Conservation (phyloP, 768 basidiomycete genomes). For the Agaricus subrufescens region DNA sequence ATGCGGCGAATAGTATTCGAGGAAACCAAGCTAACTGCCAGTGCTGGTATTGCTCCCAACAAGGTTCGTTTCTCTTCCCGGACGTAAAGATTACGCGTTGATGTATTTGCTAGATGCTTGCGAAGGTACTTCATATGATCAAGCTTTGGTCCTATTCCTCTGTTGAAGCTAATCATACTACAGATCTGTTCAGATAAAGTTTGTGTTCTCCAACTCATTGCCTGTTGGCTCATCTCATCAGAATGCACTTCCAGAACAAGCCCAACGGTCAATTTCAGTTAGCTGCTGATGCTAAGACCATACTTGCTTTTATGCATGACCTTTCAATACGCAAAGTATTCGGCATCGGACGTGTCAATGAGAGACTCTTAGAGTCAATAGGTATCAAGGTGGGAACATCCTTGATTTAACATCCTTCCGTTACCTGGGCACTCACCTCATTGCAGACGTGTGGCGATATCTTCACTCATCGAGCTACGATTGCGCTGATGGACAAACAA, state of each 20-base stretch:
- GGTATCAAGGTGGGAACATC: slow-evolving; percentile 65
- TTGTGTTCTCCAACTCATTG: slow-evolving; percentile 4
- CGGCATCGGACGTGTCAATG: slow-evolving; percentile 88
- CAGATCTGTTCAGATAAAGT: slow-evolving; percentile 94
- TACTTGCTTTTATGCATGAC: slow-evolving; percentile 73
- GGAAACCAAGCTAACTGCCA: slow-evolving; percentile 85
- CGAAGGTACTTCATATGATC: slow-evolving; percentile 56
- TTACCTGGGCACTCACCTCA: slow-evolving; percentile 1
- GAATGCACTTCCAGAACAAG: slow-evolving; percentile 60
- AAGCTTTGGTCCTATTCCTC: neutral
- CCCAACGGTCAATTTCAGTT: slow-evolving; percentile 90
- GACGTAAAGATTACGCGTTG: slow-evolving; percentile 11
- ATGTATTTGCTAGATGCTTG: slow-evolving; percentile 61
- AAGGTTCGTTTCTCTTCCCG: slow-evolving; percentile 48
- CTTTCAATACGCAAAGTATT: slow-evolving; percentile 85
- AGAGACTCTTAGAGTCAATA: slow-evolving; percentile 80
- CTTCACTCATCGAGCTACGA: slow-evolving; percentile 61
- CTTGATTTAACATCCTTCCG: neutral
- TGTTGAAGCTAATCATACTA: slow-evolving; percentile 1
- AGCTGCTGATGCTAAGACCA: slow-evolving; percentile 54
- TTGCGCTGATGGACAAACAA: slow-evolving; percentile 85
- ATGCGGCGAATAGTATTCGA: slow-evolving; percentile 70
- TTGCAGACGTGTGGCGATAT: slow-evolving; percentile 87
- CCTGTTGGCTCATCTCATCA: slow-evolving; percentile 2
- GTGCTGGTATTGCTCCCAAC: slow-evolving; percentile 94